Base-by-base conservation (phyloP, 2,329 filamentous ascomycete species). In the Coniochaeta sp. region DNA sequence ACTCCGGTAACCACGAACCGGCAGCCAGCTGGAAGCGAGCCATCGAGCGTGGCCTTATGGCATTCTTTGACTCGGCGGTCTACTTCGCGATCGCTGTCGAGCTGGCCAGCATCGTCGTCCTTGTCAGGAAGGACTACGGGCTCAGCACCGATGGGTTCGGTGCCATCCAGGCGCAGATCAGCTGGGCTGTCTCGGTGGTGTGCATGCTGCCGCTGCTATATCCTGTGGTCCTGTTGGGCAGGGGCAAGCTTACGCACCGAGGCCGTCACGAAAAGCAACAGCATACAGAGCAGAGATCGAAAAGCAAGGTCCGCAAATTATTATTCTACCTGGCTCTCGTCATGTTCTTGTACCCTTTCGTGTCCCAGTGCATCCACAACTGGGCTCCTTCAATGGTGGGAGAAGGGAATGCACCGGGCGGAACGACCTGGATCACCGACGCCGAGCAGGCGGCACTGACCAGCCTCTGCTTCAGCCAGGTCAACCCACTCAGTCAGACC, bases 81-180 rank as follows among this genome's bases (percentile, higher is more conserved):
- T 61, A 61, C 50, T 61, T 61, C 32, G 57, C 60, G 17, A 28
- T 61, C 19, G 60, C 58, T 24, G 40, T 61, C 28, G 57, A 61
- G 52, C 26, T 59, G 16, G 60, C 60, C 17, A 59, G 42, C 7
- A 58, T 57, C n/a, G 40, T 44, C n/a, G 54, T 40, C 17, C 30
- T 61, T 8, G 60, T 42, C 1, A 32, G 54, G 14, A 57, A 59
- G 42, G 52, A 59, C 32, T 50, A 28, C 9, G 55, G 44, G 55
- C 47, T 56, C 5, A 40, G 30, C n/a, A 42, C 14, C 7, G 40
- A 42, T 1, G 24, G n/a, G 8, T 32, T 58, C 2, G 57, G 60
- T 3, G 40, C 14, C n/a, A 40, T 40, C 38, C 38, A 40, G 38
- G 38, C 38, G 6, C 38, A 40, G 38, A 40, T 40, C 38, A 40